Evolutionary conservation across 1,284 basidiomycete genomes (phyloP), one percentile per base, ranked within the genome.

Genomic region (Inonotus obliquus): DNA sequence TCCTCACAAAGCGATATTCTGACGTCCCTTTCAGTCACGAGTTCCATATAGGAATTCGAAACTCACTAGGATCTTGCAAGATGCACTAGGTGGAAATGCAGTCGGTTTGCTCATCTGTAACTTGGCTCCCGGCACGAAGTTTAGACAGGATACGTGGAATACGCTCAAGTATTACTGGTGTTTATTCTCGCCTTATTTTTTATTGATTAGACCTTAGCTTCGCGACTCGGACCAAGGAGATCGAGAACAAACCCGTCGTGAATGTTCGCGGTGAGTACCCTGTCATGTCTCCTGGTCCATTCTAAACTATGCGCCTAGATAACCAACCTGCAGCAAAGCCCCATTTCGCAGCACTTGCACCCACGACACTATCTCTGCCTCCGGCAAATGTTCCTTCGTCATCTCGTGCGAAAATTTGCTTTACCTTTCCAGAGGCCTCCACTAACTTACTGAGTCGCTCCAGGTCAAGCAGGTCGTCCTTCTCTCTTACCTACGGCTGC

Each of bases 31-130:
- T 21, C 67, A 91, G 85, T 77, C 83, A 53, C 86, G 89, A 17
- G 89, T 92, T 65, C 92, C 92, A 0, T 94, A 94, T 69, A 83
- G 92, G 53, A 90, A 93, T 70, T 89, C 89, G 0, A 92, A 92
- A 69, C 77, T 93, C 32, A 93, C 91, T 0, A 78, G 91, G 29
- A 85, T 94, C 55, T 79, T 94, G 1, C 89, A 92, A 85, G 89
- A 92, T 65, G 90, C 91, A 0, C 81, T 94, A 0, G 91, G 91
- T 23, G 92, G 92, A 5, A 78, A 79, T 0, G 88, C 89, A 0
- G 78, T 89, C 7, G 89, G 89, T 1, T 73, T 94, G 32, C 75
- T 94, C 49, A 91, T 94, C 35, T 92, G 91, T 72, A 93, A 92
- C 68, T 75, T 94, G 7, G 89, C 92, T 1, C 91, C 92, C 11